Percentiles rank a stretch among this genome's conserved stretches.
Conservation (phyloP, 139 green algal genomes). For the Diplosphaera chodatii region DNA sequence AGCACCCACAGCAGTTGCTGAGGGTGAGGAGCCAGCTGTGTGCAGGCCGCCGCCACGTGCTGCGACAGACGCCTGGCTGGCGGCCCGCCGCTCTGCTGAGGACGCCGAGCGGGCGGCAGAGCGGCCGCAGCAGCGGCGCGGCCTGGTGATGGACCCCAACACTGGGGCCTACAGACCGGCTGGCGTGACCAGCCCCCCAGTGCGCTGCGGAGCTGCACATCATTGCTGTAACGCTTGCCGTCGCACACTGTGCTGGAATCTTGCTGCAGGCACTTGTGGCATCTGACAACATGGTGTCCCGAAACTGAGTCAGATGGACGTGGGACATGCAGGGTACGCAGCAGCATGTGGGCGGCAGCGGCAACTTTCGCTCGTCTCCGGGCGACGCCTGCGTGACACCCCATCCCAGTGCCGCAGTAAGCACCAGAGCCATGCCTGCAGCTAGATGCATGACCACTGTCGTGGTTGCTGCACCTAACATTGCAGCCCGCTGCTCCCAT, state of each 20-base stretch:
- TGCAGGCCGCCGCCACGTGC: conserved; percentile 21
- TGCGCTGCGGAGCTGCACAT: too few species aligned
- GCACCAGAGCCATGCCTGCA: too few species aligned
- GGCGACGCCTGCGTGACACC: not conserved
- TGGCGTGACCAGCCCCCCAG: not conserved
- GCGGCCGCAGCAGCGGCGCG: conserved; percentile 1
- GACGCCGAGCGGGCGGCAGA: not conserved
- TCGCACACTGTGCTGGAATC: too few species aligned
- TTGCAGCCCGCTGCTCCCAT: too few species aligned
- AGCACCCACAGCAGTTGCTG: not conserved
- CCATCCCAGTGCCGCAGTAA: conserved; percentile 3
- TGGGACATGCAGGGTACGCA: conserved; percentile 1
- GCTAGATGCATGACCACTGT: too few species aligned
- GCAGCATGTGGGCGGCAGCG: not conserved
- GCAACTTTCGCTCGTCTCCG: not conserved
- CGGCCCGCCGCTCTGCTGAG: not conserved
- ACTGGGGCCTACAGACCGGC: conserved; percentile 50
- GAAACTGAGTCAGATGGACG: too few species aligned
- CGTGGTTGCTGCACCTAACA: too few species aligned
- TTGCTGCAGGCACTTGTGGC: too few species aligned
- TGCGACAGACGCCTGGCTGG: conserved; percentile 39
- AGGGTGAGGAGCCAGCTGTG: conserved; percentile 1
- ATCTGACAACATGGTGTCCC: too few species aligned
- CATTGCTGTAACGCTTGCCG: too few species aligned
- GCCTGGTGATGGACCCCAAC: conserved; percentile 69